These are phyloP conservation scores for Tetracladium maxilliforme DNA, from an alignment of 2,329 filamentous ascomycete species.

Conservation along the genomic window DNA sequence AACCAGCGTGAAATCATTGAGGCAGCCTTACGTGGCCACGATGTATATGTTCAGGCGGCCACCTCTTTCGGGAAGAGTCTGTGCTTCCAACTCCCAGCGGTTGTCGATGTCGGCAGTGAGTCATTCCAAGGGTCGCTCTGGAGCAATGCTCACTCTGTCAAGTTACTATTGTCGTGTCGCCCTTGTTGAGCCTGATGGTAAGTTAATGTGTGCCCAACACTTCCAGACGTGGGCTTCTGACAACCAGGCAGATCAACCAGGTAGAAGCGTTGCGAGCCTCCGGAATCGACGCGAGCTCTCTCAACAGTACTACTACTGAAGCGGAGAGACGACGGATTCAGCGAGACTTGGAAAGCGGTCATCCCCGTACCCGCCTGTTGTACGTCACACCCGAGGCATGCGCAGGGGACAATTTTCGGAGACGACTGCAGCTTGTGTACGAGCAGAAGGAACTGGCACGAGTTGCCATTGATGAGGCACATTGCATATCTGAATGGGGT, in stretches of 20 bases:
- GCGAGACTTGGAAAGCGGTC: constrained; percentile 72
- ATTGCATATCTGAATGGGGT: constrained; percentile 97
- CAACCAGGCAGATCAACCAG: constrained; percentile 61
- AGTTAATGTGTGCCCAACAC: constrained; percentile 5
- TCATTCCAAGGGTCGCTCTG: constrained; percentile 8
- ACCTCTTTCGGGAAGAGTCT: constrained; percentile 87
- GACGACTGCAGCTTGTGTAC: constrained; percentile 58
- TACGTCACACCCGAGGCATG: constrained; percentile 93
- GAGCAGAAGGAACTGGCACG: constrained; percentile 73
- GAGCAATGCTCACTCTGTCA: constrained; percentile 8
- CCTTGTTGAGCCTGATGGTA: constrained; percentile 80
- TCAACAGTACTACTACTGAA: constrained; percentile 68
- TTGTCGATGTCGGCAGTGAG: constrained; percentile 74
- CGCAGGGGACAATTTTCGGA: constrained; percentile 61
- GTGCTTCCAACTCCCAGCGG: constrained; percentile 83
- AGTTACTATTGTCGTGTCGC: constrained; percentile 87
- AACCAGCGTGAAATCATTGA: constrained; percentile 78
- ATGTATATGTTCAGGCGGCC: constrained; percentile 88
- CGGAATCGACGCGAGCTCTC: constrained; percentile 66
- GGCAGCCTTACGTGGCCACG: constrained; percentile 65
- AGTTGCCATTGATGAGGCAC: constrained; percentile 84
- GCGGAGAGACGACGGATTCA: constrained; percentile 55
- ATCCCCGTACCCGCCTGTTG: constrained; percentile 68
- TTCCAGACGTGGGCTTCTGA: constrained; percentile 1
- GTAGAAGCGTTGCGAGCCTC: constrained; percentile 63